These are phyloP conservation scores for Cladophialophora carrionii DNA, from an alignment of 2,329 filamentous ascomycete genomes.

Conservation along the genomic window DNA sequence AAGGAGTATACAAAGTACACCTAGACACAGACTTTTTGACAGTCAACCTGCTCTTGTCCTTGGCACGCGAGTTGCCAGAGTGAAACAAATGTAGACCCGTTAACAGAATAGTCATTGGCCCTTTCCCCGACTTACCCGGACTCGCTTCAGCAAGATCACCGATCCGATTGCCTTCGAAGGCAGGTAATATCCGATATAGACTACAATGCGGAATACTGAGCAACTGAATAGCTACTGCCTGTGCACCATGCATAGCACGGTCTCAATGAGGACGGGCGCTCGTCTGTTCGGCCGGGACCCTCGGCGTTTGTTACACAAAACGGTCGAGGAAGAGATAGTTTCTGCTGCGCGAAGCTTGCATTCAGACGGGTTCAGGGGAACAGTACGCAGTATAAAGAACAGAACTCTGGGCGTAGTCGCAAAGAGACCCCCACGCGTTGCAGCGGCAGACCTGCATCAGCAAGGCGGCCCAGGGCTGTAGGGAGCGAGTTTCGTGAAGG, in stretches of 20 bases:
- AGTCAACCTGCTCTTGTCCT: neutral
- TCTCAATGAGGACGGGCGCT: neutral
- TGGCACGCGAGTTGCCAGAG: neutral
- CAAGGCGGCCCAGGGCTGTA: neutral
- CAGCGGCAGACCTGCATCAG: neutral
- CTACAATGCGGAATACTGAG: neutral
- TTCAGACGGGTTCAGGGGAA: neutral
- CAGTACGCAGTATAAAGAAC: neutral
- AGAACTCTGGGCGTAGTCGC: neutral
- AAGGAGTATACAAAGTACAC: neutral
- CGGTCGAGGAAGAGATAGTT: neutral
- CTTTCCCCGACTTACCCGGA: constrained; percentile 11
- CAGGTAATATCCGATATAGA: neutral
- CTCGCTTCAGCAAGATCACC: constrained; percentile 15
- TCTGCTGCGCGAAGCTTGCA: neutral
- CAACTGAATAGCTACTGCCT: neutral
- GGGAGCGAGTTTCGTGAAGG: neutral
- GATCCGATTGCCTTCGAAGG: constrained; percentile 3
- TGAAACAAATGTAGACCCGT: constrained; percentile 1
- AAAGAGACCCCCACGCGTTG: neutral
- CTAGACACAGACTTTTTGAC: neutral
- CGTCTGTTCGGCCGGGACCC: neutral
- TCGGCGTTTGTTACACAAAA: neutral
- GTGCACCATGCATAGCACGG: neutral
- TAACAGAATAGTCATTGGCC: constrained; percentile 7